These are phyloP conservation scores for Solanum sparsipilum DNA, from an alignment of 257 asterid species.

Conservation along the genomic window DNA sequence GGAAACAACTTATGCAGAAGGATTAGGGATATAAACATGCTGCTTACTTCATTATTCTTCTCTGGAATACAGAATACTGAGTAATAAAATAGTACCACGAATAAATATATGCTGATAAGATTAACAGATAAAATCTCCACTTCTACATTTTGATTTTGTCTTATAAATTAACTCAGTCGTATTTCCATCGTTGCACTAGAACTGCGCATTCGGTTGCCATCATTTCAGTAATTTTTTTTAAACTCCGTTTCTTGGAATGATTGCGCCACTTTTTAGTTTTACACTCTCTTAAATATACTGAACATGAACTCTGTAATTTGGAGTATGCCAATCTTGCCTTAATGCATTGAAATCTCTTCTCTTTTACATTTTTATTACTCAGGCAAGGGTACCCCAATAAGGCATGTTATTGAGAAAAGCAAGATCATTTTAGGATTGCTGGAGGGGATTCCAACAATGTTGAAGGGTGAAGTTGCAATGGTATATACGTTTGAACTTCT, in stretches of 20 bases:
- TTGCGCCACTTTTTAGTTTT: background rate
- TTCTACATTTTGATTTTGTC: background rate
- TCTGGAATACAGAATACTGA: background rate
- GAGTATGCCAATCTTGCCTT: background rate
- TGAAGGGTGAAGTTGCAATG: conserved; percentile 87
- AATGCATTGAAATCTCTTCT: background rate
- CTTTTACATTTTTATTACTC: conserved; percentile 4
- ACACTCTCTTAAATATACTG: background rate
- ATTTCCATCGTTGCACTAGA: background rate
- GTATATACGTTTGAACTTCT: conserved; percentile 20
- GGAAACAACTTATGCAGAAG: background rate
- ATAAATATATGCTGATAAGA: background rate
- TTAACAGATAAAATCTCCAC: background rate
- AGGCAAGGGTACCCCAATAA: conserved; percentile 68
- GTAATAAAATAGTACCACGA: background rate
- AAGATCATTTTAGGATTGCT: conserved; percentile 77
- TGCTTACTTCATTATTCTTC: background rate
- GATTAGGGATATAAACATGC: background rate
- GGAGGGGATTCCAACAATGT: conserved; percentile 90
- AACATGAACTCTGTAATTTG: background rate
- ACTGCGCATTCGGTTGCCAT: background rate
- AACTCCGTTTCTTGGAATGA: background rate
- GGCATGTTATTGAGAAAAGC: conserved; percentile 92
- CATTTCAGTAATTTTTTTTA: background rate
- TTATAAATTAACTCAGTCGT: background rate